These are phyloP conservation scores for Crithidia sp. DNA, from an alignment of 208 protist genomes.

Conservation along the genomic window DNA sequence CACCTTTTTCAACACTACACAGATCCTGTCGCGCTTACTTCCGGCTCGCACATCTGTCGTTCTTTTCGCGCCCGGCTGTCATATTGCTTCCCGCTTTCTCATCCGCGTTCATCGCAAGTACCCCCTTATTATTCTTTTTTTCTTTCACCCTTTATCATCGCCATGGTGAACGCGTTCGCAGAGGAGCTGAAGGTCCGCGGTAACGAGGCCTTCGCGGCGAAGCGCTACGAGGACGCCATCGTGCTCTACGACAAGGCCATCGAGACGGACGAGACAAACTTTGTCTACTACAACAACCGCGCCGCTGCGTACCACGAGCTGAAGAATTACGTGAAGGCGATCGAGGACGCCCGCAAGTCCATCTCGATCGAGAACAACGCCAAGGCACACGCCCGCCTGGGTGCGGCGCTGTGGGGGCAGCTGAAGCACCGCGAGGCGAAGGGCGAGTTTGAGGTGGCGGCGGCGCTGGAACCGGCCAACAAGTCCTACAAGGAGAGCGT, in stretches of 20 bases:
- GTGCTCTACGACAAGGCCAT: constrained; percentile 81
- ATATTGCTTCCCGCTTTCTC: not conserved
- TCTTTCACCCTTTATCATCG: not conserved
- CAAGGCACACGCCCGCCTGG: constrained; percentile 70
- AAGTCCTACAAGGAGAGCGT: constrained; percentile 42
- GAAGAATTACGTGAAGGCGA: constrained; percentile 75
- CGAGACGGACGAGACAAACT: constrained; percentile 70
- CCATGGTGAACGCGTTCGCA: constrained; percentile 33
- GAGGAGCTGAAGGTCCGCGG: constrained; percentile 76
- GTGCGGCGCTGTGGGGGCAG: constrained; percentile 63
- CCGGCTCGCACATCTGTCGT: not conserved
- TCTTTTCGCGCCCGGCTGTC: not conserved
- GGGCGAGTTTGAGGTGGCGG: constrained; percentile 55
- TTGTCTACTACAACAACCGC: constrained; percentile 87
- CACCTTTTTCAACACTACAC: not conserved
- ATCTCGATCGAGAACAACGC: constrained; percentile 65
- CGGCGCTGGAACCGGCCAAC: constrained; percentile 55
- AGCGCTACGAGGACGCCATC: constrained; percentile 80
- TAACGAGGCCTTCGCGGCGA: constrained; percentile 80
- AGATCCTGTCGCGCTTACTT: no score
- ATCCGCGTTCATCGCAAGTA: not conserved
- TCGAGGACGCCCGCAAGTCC: constrained; percentile 64
- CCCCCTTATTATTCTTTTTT: not conserved
- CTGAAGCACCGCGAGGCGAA: constrained; percentile 54
- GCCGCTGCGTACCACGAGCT: constrained; percentile 82